Evolutionary conservation across 164 flowering plant species (phyloP).

Genomic region (Liquidambar formosana): DNA sequence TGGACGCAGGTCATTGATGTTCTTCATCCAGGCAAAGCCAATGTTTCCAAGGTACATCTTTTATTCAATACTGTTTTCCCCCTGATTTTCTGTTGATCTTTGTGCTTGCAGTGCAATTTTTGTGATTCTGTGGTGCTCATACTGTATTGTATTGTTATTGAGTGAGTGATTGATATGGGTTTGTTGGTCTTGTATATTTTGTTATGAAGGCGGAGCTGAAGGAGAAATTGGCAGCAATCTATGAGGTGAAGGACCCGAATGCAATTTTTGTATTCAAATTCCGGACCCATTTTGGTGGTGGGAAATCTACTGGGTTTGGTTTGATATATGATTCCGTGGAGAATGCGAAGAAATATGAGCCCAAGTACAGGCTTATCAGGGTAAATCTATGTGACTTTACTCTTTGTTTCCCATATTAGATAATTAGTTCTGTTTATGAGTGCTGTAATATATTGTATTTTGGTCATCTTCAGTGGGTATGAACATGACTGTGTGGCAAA

Average conservation of each 20-base stretch:
- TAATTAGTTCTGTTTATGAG: neutral
- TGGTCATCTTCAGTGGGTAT: neutral
- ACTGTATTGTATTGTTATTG: neutral
- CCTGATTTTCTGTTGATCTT: neutral
- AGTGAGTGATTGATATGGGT: neutral
- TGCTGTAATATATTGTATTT: neutral
- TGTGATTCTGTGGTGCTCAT: neutral
- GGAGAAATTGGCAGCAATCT: constrained; percentile 57
- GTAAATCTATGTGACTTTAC: constrained; percentile 30
- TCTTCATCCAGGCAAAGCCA: constrained; percentile 70
- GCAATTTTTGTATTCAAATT: constrained; percentile 70
- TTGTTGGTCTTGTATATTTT: neutral
- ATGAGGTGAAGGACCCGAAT: constrained; percentile 61
- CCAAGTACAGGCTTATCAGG: constrained; percentile 76
- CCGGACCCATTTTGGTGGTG: constrained; percentile 76
- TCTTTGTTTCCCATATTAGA: neutral
- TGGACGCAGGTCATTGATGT: constrained; percentile 60
- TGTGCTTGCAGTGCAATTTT: neutral
- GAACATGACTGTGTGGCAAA: neutral
- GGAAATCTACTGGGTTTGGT: constrained; percentile 73
- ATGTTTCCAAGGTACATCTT: constrained; percentile 59
- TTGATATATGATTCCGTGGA: constrained; percentile 68
- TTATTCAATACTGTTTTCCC: neutral
- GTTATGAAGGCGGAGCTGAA: constrained; percentile 55
- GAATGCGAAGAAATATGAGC: constrained; percentile 69